Percentiles rank a stretch among this genome's conserved stretches.
Conservation (phyloP, 2,329 filamentous ascomycete species). For the Paracoccidioides brasiliensis region DNA sequence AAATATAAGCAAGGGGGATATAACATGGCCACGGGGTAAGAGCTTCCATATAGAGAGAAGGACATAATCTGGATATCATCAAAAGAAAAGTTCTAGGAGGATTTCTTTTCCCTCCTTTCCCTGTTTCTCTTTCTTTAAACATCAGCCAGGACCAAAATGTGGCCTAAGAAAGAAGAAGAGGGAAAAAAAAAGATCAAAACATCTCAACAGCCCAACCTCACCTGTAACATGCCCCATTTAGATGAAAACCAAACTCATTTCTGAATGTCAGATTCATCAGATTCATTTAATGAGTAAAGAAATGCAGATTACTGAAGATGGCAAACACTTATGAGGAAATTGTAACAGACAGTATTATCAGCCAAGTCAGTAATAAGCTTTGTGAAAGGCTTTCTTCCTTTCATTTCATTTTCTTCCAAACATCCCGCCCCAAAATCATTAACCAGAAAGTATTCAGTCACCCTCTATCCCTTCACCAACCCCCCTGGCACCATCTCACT, state of each 20-base stretch:
- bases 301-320: not conserved
- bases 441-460: conserved; percentile 12
- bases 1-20: not conserved
- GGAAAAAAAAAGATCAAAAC: not conserved
- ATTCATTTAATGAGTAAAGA: not conserved
- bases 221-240: no score
- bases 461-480: not conserved
- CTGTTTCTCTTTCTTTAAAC: not conserved
- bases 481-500: not conserved
- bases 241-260: no score
- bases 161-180: not conserved
- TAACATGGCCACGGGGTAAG: not conserved
- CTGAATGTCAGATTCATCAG: no score
- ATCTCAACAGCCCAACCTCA: no score
- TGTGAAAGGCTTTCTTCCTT: not conserved
- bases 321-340: not conserved
- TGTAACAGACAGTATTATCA: not conserved
- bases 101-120: not conserved
- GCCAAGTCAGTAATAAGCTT: not conserved
- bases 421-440: not conserved
- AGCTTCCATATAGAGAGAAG: not conserved
- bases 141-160: not conserved
- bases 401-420: not conserved
- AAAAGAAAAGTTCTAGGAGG: not conserved
- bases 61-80: conserved; percentile 18